phyloP scores from a whole-genome alignment of 1,284 basidiomycete genomes.

The Melampsora occidentalis region DNA sequence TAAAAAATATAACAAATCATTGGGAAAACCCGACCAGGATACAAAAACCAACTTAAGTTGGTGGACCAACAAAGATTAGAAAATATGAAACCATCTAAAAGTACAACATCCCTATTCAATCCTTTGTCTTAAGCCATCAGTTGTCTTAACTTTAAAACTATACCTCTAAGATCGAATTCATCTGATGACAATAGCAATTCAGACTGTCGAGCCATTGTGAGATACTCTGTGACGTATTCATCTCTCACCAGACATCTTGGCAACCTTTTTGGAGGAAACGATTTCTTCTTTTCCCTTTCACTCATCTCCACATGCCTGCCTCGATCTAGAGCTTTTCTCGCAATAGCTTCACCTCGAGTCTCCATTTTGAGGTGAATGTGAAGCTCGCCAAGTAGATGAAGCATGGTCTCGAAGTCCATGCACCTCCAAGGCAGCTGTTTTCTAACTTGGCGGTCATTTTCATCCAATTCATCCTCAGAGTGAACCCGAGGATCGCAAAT shows the following conservation, averaged over 20 bases:
- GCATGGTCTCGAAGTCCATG: background rate
- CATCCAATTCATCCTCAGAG: background rate
- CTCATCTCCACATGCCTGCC: background rate
- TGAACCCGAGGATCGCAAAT: background rate
- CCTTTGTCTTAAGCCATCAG: background rate
- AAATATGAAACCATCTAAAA: background rate
- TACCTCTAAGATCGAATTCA: background rate
- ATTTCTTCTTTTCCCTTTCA: background rate
- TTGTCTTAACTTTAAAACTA: background rate
- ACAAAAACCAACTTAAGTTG: background rate
- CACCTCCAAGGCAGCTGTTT: background rate
- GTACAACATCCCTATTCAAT: background rate
- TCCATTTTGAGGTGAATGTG: background rate
- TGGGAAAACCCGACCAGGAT: background rate
- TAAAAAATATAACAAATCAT: background rate
- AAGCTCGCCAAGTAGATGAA: background rate
- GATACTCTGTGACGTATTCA: background rate
- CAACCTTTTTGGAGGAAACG: background rate
- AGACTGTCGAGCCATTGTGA: constrained; percentile 2
- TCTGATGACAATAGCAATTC: background rate
- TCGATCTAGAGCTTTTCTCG: background rate
- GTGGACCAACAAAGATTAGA: background rate
- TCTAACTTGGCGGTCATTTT: background rate
- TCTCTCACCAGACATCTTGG: constrained; percentile 2
- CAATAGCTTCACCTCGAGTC: background rate